Conservation (phyloP, 2,329 filamentous ascomycete species). For the Phialophora verrucosa region DNA sequence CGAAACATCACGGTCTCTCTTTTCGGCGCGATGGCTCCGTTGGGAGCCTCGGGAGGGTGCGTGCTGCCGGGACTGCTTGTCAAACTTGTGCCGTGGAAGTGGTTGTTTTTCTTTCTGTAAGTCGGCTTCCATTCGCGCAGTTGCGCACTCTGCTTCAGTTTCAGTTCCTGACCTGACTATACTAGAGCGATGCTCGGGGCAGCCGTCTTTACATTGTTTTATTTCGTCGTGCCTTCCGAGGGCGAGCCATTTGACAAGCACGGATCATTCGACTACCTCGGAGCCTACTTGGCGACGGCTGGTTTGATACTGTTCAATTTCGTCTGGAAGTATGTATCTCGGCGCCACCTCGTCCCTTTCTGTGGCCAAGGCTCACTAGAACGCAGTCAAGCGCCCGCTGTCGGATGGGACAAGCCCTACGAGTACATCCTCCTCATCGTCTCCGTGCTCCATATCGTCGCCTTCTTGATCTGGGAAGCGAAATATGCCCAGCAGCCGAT, state of each 20-base stretch:
- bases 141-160: no score
- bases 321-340: conserved; percentile 54
- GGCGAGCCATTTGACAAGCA: conserved; percentile 44
- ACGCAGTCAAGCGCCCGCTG: conserved; percentile 52
- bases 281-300: conserved; percentile 48
- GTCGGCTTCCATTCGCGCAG: conserved; percentile 19
- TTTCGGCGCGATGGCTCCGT: conserved; percentile 56
- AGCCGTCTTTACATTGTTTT: conserved; percentile 39
- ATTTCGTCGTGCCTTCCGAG: conserved; percentile 42
- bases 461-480: conserved; percentile 52
- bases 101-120: conserved; percentile 50
- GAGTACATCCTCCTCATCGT: conserved; percentile 49
- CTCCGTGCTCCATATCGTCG: conserved; percentile 45
- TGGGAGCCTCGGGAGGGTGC: conserved; percentile 54
- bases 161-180: neutral
- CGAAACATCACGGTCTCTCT: conserved; percentile 50
- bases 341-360: neutral
- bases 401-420: conserved; percentile 54
- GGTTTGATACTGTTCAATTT: conserved; percentile 58
- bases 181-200: conserved; percentile 40
- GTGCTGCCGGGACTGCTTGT: conserved; percentile 50
- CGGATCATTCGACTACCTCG: conserved; percentile 51
- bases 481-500: conserved; percentile 50
- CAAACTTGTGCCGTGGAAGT: conserved; percentile 49
- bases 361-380: neutral